phyloP scores from a whole-genome alignment of 305 asterid genomes.

The Ruellia speciosa region DNA sequence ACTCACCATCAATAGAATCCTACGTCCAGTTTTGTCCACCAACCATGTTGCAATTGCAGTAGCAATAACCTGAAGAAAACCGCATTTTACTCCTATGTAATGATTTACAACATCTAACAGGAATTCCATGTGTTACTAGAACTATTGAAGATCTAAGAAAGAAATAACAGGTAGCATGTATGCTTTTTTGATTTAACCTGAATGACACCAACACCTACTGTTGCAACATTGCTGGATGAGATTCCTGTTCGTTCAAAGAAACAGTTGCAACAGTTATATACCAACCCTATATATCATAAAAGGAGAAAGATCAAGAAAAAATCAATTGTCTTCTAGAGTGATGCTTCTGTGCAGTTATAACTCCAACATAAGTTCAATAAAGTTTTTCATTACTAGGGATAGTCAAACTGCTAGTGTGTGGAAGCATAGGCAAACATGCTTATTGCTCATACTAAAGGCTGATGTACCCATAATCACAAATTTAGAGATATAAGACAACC shows the following conservation, averaged over 20 bases:
- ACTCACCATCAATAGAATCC: slow-evolving; percentile 78
- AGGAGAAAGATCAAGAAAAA: neutral
- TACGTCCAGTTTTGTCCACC: slow-evolving; percentile 91
- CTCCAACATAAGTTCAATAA: neutral
- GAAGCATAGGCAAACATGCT: neutral
- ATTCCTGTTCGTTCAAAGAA: slow-evolving; percentile 46
- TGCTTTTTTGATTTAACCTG: slow-evolving; percentile 43
- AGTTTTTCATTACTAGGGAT: neutral
- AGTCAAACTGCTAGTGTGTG: neutral
- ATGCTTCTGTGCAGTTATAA: too few species aligned
- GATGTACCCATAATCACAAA: neutral
- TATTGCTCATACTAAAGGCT: slow-evolving; percentile 4
- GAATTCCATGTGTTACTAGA: neutral
- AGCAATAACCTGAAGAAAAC: slow-evolving; percentile 71
- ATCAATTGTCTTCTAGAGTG: too few species aligned
- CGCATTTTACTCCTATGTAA: neutral
- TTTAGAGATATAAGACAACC: too few species aligned
- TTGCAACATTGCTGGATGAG: slow-evolving; percentile 71
- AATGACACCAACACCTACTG: slow-evolving; percentile 72
- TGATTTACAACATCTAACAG: slow-evolving; percentile 1
- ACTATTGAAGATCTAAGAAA: neutral
- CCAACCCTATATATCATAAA: neutral
- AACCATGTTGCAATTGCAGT: slow-evolving; percentile 85
- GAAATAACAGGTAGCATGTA: slow-evolving; percentile 9
- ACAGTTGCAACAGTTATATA: slow-evolving; percentile 10